phyloP scores from a whole-genome alignment of 2,329 filamentous ascomycete genomes.

The Xylariaceae sp. region DNA sequence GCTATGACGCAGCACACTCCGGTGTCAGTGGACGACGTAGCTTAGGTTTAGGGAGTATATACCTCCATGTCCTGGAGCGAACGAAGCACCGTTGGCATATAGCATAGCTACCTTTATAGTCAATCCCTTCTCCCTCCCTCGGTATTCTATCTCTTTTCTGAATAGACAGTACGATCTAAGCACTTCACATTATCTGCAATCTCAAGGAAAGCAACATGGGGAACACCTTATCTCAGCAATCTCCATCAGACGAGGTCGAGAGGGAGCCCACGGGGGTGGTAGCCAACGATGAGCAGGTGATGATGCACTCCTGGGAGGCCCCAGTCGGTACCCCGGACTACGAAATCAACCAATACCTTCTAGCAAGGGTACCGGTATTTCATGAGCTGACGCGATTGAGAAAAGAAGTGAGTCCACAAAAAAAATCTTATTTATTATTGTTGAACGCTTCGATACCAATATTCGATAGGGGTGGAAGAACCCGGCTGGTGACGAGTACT shows the following conservation, averaged over 20 bases:
- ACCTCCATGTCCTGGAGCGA: background rate
- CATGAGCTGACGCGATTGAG: background rate
- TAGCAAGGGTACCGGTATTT: slow-evolving; percentile 4
- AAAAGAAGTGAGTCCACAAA: slow-evolving; percentile 1
- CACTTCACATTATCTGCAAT: background rate
- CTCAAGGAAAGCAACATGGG: background rate
- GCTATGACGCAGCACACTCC: background rate
- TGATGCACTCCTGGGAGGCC: background rate
- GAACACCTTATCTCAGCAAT: background rate
- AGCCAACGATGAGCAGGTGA: background rate
- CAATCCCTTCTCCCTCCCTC: too few relatives aligned
- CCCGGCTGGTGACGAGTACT: slow-evolving; percentile 40
- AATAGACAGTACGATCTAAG: too few relatives aligned
- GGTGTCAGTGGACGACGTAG: background rate
- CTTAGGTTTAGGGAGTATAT: background rate
- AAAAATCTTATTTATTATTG: background rate
- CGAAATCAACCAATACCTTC: slow-evolving; percentile 1
- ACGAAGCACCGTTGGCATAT: background rate
- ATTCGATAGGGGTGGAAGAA: slow-evolving; percentile 36
- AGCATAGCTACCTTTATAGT: too few relatives aligned
- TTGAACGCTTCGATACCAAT: background rate
- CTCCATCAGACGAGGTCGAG: background rate
- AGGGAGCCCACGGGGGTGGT: background rate
- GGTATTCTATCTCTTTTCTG: too few relatives aligned
- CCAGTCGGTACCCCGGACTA: too few relatives aligned